Conservation (phyloP, 371 early-diverging fungal species). For the Funneliformis caledonium region DNA sequence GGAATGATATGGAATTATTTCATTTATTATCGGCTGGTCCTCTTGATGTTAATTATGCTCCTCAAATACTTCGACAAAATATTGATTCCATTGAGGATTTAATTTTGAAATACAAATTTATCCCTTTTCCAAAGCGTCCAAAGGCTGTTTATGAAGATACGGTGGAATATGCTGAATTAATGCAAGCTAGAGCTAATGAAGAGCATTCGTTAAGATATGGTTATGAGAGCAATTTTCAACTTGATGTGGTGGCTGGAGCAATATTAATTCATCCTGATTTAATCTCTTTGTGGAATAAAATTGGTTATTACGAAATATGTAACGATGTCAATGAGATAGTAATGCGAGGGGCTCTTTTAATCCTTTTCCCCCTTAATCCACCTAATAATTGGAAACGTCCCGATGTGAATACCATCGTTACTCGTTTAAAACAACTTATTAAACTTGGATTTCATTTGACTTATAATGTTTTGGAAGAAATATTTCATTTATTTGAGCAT, state of each 20-base stretch:
- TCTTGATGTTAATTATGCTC: background rate
- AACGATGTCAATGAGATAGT: slow-evolving; percentile 27
- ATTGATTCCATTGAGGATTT: background rate
- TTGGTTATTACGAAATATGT: slow-evolving; percentile 15
- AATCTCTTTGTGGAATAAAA: slow-evolving; percentile 12
- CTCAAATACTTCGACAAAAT: background rate
- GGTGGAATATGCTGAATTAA: background rate
- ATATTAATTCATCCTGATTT: slow-evolving; percentile 23
- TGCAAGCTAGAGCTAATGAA: background rate
- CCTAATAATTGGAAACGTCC: background rate
- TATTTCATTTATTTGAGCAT: slow-evolving; percentile 22
- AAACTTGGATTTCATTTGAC: slow-evolving; percentile 17
- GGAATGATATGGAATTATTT: slow-evolving; percentile 27
- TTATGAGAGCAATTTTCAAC: slow-evolving; percentile 14
- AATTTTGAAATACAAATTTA: background rate
- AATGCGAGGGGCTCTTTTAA: slow-evolving; percentile 12
- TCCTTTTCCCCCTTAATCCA: slow-evolving; percentile 21
- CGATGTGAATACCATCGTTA: background rate
- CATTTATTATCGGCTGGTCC: slow-evolving; percentile 13
- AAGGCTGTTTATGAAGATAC: background rate
- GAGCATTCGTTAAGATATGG: slow-evolving; percentile 16
- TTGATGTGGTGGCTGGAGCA: slow-evolving; percentile 8
- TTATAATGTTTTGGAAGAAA: background rate
- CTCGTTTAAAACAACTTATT: background rate
- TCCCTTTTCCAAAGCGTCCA: slow-evolving; percentile 6